Percentiles rank a stretch among this genome's conserved stretches.
Conservation (phyloP, 192 early-diverging fungal genomes). For the Globomyces pollinis-pini region DNA sequence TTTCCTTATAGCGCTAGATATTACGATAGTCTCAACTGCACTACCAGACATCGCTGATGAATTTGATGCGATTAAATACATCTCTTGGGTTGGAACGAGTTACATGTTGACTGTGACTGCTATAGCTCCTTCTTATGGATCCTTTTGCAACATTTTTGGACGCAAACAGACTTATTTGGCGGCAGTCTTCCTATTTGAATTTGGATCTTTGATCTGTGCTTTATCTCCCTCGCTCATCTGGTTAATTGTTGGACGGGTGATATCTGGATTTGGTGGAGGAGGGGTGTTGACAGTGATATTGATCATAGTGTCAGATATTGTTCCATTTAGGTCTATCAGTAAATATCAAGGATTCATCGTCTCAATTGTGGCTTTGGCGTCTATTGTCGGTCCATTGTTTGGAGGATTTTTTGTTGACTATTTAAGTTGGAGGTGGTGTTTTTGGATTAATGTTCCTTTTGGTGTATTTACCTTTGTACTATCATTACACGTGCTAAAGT, state of each 20-base stretch:
- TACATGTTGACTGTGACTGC: conserved; percentile 29
- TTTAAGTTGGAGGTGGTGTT: conserved; percentile 46
- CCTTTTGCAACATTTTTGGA: conserved; percentile 22
- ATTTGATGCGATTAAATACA: conserved; percentile 20
- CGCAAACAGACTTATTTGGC: conserved; percentile 14
- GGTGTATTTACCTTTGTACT: conserved; percentile 56
- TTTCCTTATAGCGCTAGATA: neutral
- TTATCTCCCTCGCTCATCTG: conserved; percentile 44
- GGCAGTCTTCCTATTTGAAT: conserved; percentile 12
- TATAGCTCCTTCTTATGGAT: conserved; percentile 6
- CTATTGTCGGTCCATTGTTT: conserved; percentile 72
- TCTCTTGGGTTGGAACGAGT: conserved; percentile 35
- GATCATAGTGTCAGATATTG: conserved; percentile 80
- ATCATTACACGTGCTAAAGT: conserved; percentile 49
- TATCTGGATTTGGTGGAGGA: conserved; percentile 78
- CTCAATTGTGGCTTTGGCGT: conserved; percentile 68
- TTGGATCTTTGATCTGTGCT: conserved; percentile 26
- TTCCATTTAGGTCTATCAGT: conserved; percentile 73
- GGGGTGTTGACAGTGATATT: conserved; percentile 67
- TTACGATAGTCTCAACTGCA: conserved; percentile 8
- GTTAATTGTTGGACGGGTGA: conserved; percentile 68
- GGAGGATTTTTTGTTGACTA: conserved; percentile 78
- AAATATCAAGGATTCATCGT: conserved; percentile 81
- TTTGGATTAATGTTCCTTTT: conserved; percentile 81
- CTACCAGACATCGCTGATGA: conserved; percentile 24